Conservation (phyloP, 148 eudicot species). For the Tetragonia tetragonoides region DNA sequence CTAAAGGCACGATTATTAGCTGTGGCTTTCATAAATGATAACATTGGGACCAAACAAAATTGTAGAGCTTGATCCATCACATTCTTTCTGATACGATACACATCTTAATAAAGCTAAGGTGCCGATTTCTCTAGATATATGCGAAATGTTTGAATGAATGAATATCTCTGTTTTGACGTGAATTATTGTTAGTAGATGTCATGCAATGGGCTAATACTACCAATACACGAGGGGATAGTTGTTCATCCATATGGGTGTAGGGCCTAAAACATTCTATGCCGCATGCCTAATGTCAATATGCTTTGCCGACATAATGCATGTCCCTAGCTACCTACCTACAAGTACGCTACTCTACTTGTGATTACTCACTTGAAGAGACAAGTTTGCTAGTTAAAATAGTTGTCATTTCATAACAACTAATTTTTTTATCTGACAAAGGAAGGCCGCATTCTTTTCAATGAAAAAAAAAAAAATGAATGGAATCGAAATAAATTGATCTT, state of each 20-base stretch:
- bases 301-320: not conserved
- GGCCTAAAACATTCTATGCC: slow-evolving; percentile 1
- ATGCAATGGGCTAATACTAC: slow-evolving; percentile 11
- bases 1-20: slow-evolving; percentile 1
- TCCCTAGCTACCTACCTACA: too few species aligned
- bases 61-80: slow-evolving; percentile 13
- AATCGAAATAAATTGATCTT: too few species aligned
- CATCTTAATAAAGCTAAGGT: slow-evolving; percentile 1
- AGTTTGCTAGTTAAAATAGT: too few species aligned
- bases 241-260: not conserved
- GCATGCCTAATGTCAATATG: not conserved
- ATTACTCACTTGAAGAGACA: not conserved
- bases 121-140: too few species aligned
- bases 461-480: too few species aligned
- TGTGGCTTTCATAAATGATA: slow-evolving; percentile 23
- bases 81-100: slow-evolving; percentile 12
- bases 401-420: too few species aligned
- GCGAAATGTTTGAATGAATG: too few species aligned
- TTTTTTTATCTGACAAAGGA: too few species aligned
- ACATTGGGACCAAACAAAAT: slow-evolving; percentile 15
- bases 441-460: too few species aligned
- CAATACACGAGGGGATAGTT: slow-evolving; percentile 11
- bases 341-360: not conserved
- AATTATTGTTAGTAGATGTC: not conserved
- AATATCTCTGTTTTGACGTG: too few species aligned